Conservation (phyloP, 164 flowering plant genomes). For the Cinnamomum chago region DNA sequence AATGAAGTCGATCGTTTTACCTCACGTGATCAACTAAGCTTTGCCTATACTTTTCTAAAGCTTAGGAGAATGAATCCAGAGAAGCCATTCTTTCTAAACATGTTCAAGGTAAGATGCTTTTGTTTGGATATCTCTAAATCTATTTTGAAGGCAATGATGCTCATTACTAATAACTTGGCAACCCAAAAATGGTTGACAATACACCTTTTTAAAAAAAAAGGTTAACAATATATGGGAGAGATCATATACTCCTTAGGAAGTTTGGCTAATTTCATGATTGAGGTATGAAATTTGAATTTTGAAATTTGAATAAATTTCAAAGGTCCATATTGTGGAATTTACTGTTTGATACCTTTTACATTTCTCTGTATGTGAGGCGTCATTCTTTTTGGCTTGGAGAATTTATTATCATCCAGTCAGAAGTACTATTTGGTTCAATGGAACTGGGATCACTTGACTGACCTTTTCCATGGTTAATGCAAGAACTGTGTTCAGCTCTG, state of each 20-base stretch:
- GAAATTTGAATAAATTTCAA: not conserved
- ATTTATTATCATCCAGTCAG: no score
- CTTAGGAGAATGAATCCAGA: conserved; percentile 72
- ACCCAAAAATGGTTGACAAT: no score
- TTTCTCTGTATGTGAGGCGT: no score
- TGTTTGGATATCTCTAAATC: not conserved
- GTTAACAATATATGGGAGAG: no score
- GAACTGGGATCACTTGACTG: no score
- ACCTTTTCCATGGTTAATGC: no score
- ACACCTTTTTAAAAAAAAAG: no score
- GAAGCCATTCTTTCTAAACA: conserved; percentile 58
- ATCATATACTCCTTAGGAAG: no score
- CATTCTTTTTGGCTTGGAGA: no score
- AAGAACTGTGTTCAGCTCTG: no score
- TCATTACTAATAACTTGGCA: not conserved
- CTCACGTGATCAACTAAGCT: conserved; percentile 93
- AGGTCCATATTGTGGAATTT: not conserved
- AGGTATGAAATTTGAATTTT: not conserved
- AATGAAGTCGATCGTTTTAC: conserved; percentile 95
- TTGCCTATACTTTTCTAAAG: conserved; percentile 88
- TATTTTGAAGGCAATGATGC: not conserved
- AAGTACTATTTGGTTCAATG: no score
- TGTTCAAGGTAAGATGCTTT: conserved; percentile 68
- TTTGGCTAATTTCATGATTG: not conserved
- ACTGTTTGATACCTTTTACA: not conserved